These are phyloP conservation scores for Thraustochytrium sp. DNA, from an alignment of 352 stramenopile species.

Conservation along the genomic window DNA sequence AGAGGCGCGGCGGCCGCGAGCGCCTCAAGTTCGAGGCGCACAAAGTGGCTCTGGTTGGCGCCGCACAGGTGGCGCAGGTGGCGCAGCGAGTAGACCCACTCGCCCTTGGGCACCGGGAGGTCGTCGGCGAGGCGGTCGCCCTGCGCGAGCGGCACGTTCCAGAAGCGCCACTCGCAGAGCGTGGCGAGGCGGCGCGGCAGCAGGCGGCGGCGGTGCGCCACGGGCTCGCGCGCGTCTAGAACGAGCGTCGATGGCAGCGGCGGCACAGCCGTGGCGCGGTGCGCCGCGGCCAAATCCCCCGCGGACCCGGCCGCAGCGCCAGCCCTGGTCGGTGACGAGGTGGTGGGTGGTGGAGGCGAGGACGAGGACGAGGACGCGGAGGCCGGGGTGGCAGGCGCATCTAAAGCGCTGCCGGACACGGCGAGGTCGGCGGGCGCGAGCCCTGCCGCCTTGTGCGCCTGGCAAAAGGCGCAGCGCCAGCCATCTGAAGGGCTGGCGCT, in stretches of 20 bases:
- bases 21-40: not conserved
- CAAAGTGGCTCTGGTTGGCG: not conserved
- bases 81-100: conserved; percentile 21
- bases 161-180: not conserved
- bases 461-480: not conserved
- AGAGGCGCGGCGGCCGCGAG: not conserved
- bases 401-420: not conserved
- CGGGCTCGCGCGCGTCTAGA: not conserved
- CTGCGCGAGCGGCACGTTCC: not conserved
- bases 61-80: conserved; percentile 22
- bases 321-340: too few species aligned
- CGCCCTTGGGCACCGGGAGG: not conserved
- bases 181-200: not conserved
- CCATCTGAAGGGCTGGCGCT: not conserved
- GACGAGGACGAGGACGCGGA: too few species aligned
- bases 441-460: not conserved
- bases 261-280: not conserved
- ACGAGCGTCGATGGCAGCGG: not conserved
- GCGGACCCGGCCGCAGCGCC: too few species aligned
- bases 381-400: too few species aligned
- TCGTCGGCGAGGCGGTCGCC: not conserved
- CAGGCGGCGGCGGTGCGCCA: not conserved
- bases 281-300: too few species aligned
- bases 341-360: too few species aligned
- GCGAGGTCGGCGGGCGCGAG: not conserved